Percentiles rank a stretch among this genome's conserved stretches.
Conservation (phyloP, 192 early-diverging fungal genomes). For the Coemansia sp. region DNA sequence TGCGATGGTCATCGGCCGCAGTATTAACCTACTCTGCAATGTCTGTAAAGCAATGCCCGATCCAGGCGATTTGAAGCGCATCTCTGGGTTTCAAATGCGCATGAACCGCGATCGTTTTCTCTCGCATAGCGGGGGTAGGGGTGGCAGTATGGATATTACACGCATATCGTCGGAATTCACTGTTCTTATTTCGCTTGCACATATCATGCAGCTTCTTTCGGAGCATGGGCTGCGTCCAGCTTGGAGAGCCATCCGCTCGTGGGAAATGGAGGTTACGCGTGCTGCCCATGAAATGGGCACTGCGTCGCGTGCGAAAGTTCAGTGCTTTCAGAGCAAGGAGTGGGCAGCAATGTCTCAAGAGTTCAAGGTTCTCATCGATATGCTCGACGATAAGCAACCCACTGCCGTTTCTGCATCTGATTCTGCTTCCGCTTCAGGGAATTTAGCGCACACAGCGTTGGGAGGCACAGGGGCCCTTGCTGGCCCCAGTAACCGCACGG, state of each 20-base stretch:
- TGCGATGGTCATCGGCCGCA: conserved; percentile 55
- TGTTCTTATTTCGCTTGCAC: conserved; percentile 54
- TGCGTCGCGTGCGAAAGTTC: conserved; percentile 45
- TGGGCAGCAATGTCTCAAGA: conserved; percentile 33
- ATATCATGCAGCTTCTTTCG: conserved; percentile 55
- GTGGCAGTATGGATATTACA: conserved; percentile 15
- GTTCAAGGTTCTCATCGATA: conserved; percentile 30
- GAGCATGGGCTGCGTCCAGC: conserved; percentile 53
- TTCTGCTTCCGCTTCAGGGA: not conserved
- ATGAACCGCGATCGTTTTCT: conserved; percentile 42
- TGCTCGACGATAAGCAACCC: conserved; percentile 19
- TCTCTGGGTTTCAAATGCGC: conserved; percentile 37
- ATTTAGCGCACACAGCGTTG: not conserved
- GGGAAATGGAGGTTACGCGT: conserved; percentile 36
- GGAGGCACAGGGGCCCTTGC: not conserved
- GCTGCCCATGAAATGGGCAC: conserved; percentile 29
- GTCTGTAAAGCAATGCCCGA: conserved; percentile 41
- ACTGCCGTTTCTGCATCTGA: not conserved
- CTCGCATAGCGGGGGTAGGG: conserved; percentile 9
- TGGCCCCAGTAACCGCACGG: not conserved
- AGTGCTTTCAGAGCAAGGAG: conserved; percentile 52
- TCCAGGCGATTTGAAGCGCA: conserved; percentile 31
- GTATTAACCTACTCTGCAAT: conserved; percentile 50
- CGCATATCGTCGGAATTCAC: conserved; percentile 60
- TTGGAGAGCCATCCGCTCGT: conserved; percentile 37